Evolutionary conservation across 2,329 filamentous ascomycete species (phyloP), one percentile per base, ranked within the genome.

Genomic region (Penicillium aurantiogriseum): DNA sequence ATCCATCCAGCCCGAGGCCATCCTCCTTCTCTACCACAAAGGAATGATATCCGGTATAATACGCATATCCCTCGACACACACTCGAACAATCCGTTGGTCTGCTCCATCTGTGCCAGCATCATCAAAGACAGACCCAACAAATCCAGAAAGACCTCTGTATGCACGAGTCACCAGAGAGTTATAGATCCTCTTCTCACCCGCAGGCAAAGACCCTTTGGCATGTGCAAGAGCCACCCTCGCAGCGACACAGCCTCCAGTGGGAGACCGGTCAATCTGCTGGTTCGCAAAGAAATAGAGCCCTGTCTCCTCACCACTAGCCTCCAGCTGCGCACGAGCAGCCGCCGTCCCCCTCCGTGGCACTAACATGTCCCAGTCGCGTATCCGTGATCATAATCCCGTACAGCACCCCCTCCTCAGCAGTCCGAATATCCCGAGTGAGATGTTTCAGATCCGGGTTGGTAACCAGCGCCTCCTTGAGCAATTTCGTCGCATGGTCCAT

Each of bases 201-300:
- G 58, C 6, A 2, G 31, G 5, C n/a, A 66, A 57, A 13, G 59
- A 11, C 0, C 67, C 68, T 53, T 74, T 71, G 2, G 68, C 66
- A 62, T 74, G 60, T 17, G 74, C 74, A 8, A 75, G 63, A 8
- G 74, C 73, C 58, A 74, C 67, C 3, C 75, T 67, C 4, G 74
- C 75, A 8, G 71, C 67, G 9, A 77, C 75, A 51, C 71, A 76
- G 15, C 69, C 68, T 3, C 75, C 75, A 10, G 74, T 76, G 1
- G 69, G 73, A 50, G 74, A 73, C 19, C 79, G 73, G 63, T 84
- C 80, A 42, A 82, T 74, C 58, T 81, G 76, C 51, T 77, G 74
- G 29, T 79, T 74, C 0, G 77, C 77, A 58, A 80, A 77, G 66
- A 76, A 76, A 62, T 77, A 80, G 0, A 80, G 57, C 0, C 78